Evolutionary conservation across 306 rosid species (phyloP).

Genomic region (Pyrus betulifolia): DNA sequence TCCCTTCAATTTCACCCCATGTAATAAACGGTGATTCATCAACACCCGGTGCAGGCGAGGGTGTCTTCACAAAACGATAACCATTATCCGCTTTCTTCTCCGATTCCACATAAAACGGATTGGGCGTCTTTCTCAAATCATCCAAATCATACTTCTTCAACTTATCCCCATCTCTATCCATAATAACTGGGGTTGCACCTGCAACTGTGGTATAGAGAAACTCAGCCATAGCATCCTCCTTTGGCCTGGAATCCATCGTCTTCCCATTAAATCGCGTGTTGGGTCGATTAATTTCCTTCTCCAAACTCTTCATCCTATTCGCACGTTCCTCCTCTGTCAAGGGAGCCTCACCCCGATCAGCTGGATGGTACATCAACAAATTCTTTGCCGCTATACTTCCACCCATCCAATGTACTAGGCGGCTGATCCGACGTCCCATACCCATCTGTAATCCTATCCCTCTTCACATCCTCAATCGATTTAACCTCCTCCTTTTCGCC

Average conservation of each 20-base stretch:
- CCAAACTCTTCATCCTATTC: conserved; percentile 55
- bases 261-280: conserved; percentile 85
- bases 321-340: conserved; percentile 79
- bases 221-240: conserved; percentile 65
- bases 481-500: conserved; percentile 48
- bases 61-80: conserved; percentile 76
- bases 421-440: conserved; percentile 93
- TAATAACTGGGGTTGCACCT: conserved; percentile 62
- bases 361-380: conserved; percentile 89
- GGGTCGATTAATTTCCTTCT: conserved; percentile 59
- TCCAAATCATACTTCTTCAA: conserved; percentile 92
- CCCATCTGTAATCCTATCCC: conserved; percentile 89
- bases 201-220: conserved; percentile 72
- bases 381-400: conserved; percentile 82
- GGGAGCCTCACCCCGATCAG: conserved; percentile 80
- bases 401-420: conserved; percentile 73
- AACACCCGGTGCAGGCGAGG: conserved; percentile 90
- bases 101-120: conserved; percentile 71
- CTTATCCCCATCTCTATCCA: conserved; percentile 65
- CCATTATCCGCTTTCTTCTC: conserved; percentile 79
- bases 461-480: conserved; percentile 66
- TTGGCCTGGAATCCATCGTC: conserved; percentile 65
- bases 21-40: conserved; percentile 89
- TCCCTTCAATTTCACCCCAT: conserved; percentile 97
- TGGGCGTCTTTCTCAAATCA: conserved; percentile 87